Evolutionary conservation across 2,329 filamentous ascomycete species (phyloP), one percentile per base, ranked within the genome.

Genomic region (Ophiocordyceps sinensis): DNA sequence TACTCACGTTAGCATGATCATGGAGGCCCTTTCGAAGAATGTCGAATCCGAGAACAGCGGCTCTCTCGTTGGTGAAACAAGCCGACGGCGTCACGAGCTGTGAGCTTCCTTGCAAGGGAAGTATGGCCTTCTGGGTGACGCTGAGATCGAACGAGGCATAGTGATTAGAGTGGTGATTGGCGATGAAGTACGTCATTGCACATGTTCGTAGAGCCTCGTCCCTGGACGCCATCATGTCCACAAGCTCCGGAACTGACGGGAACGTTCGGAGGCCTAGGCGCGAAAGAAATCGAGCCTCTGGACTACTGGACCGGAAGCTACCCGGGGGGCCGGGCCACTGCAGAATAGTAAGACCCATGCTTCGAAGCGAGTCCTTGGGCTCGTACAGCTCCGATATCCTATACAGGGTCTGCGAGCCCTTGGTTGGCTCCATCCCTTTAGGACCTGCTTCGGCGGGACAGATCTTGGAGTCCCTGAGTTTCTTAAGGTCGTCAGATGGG

Each of bases 1-100:
- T n/a, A 49, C 65, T 54, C 57, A 68, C 65, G 47, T 59, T 68
- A 14, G 87, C 85, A 64, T 96, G 85, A 11, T 73, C 64, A 45
- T 84, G 79, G n/a, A 96, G 69, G 47, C 91, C 84, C 38, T 65
- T 72, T 45, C 76, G 73, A 29, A 98, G 64, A 15, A 94, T 81
- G 23, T 79, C 70, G 53, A 94, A 96, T 0, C 85, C 85, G 40
- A 98, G 70, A 5, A 93, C 68, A 1, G 80, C 70, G 19, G 85
- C 84, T 35, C 73, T 73, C 32, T 81, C 75, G 49, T 96, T 89
- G 1, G 79, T 86, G 55, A 85, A 98, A 53, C 88, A 95, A 44
- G 79, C 74, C 2, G 73, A 75, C 0, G 89, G 88, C 1, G 71
- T 63, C 1, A 86, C 83, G 26, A 94, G 66, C 42, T 76, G 71